Evolutionary conservation across 495 filamentous ascomycete genomes (phyloP), one percentile per base, ranked within the genome.

Genomic region (Xanthoparmelia taractica): DNA sequence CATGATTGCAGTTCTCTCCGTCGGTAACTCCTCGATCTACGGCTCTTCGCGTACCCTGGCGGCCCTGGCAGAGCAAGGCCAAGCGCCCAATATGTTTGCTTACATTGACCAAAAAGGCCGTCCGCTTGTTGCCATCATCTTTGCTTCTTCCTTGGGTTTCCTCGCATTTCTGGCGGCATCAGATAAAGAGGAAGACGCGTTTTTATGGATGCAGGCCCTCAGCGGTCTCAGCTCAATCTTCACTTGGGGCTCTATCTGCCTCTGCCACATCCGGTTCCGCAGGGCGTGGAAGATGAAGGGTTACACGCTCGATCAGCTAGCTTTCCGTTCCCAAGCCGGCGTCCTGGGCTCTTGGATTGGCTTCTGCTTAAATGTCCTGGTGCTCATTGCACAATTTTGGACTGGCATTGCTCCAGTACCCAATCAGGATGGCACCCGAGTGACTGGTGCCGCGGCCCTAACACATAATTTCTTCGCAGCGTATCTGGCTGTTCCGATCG

Each of bases 321-420:
- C 91, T 3, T 98, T 92, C 80, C 76, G 70, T 15, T 89, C 89
- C 3, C 91, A 94, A 66, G 82, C 87, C 1, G 94, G 94, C 58
- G 77, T 95, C 2, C 71, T 84, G 29, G 94, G 93, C 2, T 95
- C 90, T 1, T 97, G 87, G 84, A 61, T 96, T 33, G 94, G 94
- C 13, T 81, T 97, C 64, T 64, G 76, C 37, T 85, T 96, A 73
- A 96, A 96, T 73, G 60, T 78, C 33, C 76, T 96, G 13, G 86
- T 98, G n/a, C 80, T 97, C 27, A 69, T 93, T 54, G 93, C 89
- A 11, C 92, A 97, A 70, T 96, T 97, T 78, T 97, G 94, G 94
- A 87, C 86, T 34, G 92, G 88, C 36, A 87, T 90, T 20, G 89
- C 87, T 65, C 94, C 94, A 1, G 77, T 94, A 31, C 47, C 64